phyloP scores from a whole-genome alignment of 2,329 filamentous ascomycete species.

The Sporothrix curviconia region DNA sequence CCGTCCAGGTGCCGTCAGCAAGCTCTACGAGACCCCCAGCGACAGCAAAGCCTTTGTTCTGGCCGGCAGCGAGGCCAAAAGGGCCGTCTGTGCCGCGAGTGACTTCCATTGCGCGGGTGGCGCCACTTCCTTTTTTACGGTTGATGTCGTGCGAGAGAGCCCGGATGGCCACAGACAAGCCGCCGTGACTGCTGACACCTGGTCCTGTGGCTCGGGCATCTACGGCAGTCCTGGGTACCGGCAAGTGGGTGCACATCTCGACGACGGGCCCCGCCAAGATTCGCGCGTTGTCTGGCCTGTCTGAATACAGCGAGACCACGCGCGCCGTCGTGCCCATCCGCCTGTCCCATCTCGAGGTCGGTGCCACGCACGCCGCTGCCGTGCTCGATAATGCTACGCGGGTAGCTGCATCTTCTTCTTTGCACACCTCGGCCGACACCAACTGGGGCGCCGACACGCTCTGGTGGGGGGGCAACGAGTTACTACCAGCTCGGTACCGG shows the following conservation, averaged over 20 bases:
- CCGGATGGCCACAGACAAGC: slow-evolving; percentile 38
- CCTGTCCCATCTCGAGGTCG: slow-evolving; percentile 64
- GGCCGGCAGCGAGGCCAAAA: not conserved
- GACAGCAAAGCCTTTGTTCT: slow-evolving; percentile 49
- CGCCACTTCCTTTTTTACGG: slow-evolving; percentile 76
- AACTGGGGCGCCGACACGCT: slow-evolving; percentile 86
- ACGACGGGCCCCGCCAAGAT: slow-evolving; percentile 66
- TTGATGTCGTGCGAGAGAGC: slow-evolving; percentile 64
- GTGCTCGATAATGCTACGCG: slow-evolving; percentile 76
- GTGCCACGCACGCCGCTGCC: slow-evolving; percentile 73
- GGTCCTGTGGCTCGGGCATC: slow-evolving; percentile 81
- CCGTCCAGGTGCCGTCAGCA: slow-evolving; percentile 61
- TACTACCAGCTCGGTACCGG: slow-evolving; percentile 89
- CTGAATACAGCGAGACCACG: slow-evolving; percentile 74
- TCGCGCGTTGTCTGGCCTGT: slow-evolving; percentile 73
- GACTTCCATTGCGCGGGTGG: slow-evolving; percentile 81
- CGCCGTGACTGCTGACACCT: slow-evolving; percentile 59
- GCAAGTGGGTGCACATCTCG: slow-evolving; percentile 84
- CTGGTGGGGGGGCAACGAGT: slow-evolving; percentile 94
- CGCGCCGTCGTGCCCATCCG: slow-evolving; percentile 70
- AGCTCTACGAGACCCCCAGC: slow-evolving; percentile 51
- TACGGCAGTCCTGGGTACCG: slow-evolving; percentile 76
- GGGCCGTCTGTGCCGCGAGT: slow-evolving; percentile 45
- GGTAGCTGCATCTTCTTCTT: slow-evolving; percentile 36
- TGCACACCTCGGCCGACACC: slow-evolving; percentile 56